Evolutionary conservation across 805 yeast species (phyloP).

Genomic region (Saccharomycopsis oosterbeekiorum): DNA sequence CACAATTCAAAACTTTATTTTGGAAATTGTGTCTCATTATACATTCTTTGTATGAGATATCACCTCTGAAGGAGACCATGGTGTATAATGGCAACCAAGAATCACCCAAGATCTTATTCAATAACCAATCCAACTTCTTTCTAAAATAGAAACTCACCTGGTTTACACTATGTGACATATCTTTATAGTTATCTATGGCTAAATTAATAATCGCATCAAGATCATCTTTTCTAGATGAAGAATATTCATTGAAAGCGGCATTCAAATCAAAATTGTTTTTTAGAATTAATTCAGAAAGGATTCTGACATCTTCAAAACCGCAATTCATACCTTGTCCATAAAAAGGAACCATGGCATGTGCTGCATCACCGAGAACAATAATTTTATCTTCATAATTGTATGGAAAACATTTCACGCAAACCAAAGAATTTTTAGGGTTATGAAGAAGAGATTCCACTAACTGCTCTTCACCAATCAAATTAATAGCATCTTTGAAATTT

Average conservation of each 20-base stretch:
- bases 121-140: slow-evolving; percentile 55
- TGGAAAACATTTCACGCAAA: slow-evolving; percentile 61
- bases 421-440: slow-evolving; percentile 69
- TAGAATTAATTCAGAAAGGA: slow-evolving; percentile 44
- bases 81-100: slow-evolving; percentile 81
- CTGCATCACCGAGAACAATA: slow-evolving; percentile 81
- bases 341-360: slow-evolving; percentile 97
- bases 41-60: slow-evolving; percentile 68
- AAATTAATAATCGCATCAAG: slow-evolving; percentile 65
- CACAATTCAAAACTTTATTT: slow-evolving; percentile 33
- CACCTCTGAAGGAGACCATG: slow-evolving; percentile 85
- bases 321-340: slow-evolving; percentile 97
- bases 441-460: slow-evolving; percentile 40
- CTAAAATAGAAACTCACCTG: slow-evolving; percentile 50
- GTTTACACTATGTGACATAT: slow-evolving; percentile 77
- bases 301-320: slow-evolving; percentile 84
- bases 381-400: slow-evolving; percentile 57
- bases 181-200: slow-evolving; percentile 73
- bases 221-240: slow-evolving; percentile 50
- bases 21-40: slow-evolving; percentile 47
- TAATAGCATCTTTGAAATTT: slow-evolving; percentile 68
- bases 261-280: slow-evolving; percentile 30
- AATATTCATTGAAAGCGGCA: slow-evolving; percentile 46
- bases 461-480: slow-evolving; percentile 50
- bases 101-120: slow-evolving; percentile 50